Conservation (phyloP, 106 monocot genomes). For the Vanilla planifolia region DNA sequence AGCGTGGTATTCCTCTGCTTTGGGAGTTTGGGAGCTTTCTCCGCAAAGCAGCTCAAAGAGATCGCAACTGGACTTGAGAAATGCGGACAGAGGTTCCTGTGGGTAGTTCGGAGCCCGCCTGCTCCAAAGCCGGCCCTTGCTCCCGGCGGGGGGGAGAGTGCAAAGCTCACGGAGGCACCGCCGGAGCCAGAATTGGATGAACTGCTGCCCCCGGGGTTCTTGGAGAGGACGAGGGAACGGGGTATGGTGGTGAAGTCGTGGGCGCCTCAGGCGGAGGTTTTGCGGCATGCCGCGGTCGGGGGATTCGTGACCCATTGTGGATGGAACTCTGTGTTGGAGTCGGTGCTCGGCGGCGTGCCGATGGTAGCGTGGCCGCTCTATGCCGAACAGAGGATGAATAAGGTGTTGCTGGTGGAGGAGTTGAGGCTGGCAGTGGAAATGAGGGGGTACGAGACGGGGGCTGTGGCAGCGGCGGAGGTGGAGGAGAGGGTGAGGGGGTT, state of each 20-base stretch:
- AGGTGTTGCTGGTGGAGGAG: constrained; percentile 5
- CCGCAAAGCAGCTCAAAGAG: constrained; percentile 42
- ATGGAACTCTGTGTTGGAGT: constrained; percentile 8
- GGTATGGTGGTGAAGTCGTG: constrained; percentile 7
- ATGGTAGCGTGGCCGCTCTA: constrained; percentile 9
- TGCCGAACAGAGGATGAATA: constrained; percentile 11
- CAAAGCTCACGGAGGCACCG: constrained; percentile 1
- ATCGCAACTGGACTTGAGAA: constrained; percentile 56
- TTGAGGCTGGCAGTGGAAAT: constrained; percentile 7
- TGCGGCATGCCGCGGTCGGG: constrained; percentile 1
- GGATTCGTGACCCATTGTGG: constrained; percentile 4
- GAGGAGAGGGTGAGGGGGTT: constrained; percentile 9
- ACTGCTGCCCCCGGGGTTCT: background rate
- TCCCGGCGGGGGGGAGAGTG: background rate
- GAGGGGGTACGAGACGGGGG: background rate
- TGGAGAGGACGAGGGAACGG: background rate
- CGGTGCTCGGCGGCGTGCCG: constrained; percentile 2
- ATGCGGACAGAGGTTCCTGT: constrained; percentile 62
- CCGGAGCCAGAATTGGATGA: background rate
- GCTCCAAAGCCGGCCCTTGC: background rate
- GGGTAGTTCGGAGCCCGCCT: constrained; percentile 58
- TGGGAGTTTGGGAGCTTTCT: constrained; percentile 61
- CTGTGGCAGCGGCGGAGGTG: constrained; percentile 4
- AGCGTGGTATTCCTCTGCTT: constrained; percentile 79
- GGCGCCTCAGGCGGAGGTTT: constrained; percentile 9